phyloP scores from a whole-genome alignment of 2,329 filamentous ascomycete species.

The Cladophialophora immunda region DNA sequence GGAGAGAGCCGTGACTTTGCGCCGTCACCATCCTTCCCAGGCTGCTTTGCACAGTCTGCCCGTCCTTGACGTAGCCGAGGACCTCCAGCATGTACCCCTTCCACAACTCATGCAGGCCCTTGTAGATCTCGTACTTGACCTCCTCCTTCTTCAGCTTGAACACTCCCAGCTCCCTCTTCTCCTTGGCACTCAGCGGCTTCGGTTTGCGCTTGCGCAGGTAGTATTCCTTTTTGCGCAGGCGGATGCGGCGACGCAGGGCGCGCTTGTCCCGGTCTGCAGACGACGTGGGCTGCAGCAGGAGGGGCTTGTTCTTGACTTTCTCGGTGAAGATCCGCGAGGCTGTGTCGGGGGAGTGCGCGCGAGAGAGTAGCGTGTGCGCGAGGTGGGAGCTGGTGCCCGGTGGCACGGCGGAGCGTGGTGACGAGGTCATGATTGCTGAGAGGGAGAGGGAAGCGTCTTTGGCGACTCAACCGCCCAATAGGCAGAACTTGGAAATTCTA shows the following conservation, averaged over 20 bases:
- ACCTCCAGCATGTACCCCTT: constrained; percentile 84
- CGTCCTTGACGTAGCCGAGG: constrained; percentile 62
- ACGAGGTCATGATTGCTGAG: constrained; percentile 15
- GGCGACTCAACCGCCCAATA: too few relatives aligned
- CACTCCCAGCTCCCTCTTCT: constrained; percentile 76
- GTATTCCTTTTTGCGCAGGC: constrained; percentile 57
- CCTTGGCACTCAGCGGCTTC: constrained; percentile 77
- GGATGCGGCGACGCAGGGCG: constrained; percentile 61
- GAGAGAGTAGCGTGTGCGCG: constrained; percentile 73
- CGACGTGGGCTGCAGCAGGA: constrained; percentile 68
- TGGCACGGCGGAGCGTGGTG: constrained; percentile 1
- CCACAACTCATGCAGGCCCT: constrained; percentile 82
- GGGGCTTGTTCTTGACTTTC: constrained; percentile 81
- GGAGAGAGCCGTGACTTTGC: constrained; percentile 61
- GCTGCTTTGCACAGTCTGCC: constrained; percentile 41
- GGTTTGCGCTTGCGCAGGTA: constrained; percentile 62
- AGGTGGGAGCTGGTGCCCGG: constrained; percentile 46
- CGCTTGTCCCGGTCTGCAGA: constrained; percentile 70
- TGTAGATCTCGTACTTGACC: constrained; percentile 77
- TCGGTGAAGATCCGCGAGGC: constrained; percentile 78
- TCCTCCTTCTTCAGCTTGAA: constrained; percentile 76
- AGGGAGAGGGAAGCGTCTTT: too few relatives aligned
- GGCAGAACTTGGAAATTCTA: too few relatives aligned
- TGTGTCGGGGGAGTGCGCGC: constrained; percentile 79
- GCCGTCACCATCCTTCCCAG: constrained; percentile 59